A percentile compares a stretch with the other conserved stretches of the same genome.
These are phyloP conservation scores for Morella rubra DNA, from an alignment of 306 rosid genomes.

Conservation along the genomic window DNA sequence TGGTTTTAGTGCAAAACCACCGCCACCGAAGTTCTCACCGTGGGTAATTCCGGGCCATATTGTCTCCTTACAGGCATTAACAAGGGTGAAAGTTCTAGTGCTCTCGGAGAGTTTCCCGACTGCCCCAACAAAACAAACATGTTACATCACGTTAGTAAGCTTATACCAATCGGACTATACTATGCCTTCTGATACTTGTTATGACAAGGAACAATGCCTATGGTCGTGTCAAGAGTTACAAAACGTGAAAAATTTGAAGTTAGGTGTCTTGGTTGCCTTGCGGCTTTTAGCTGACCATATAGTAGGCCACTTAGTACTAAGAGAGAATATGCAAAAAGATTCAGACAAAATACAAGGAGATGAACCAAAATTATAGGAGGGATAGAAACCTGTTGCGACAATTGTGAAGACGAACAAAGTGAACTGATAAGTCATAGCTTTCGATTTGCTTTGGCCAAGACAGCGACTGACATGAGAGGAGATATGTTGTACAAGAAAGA, in stretches of 20 bases:
- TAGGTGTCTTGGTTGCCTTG: too few species aligned
- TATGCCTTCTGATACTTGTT: neutral
- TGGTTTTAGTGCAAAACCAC: conserved; percentile 45
- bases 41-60: conserved; percentile 63
- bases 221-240: too few species aligned
- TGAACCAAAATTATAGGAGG: neutral
- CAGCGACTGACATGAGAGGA: neutral
- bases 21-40: conserved; percentile 44
- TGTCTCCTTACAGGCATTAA: conserved; percentile 57
- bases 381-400: conserved; percentile 31
- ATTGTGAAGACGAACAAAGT: conserved; percentile 29
- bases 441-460: neutral
- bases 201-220: too few species aligned
- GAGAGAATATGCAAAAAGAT: neutral
- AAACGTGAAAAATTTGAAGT: too few species aligned
- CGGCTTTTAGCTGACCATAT: neutral
- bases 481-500: neutral
- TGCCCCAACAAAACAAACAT: conserved; percentile 18
- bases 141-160: neutral
- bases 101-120: conserved; percentile 33
- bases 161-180: neutral
- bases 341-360: neutral
- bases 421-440: neutral
- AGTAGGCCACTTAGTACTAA: neutral
- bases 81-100: conserved; percentile 44